phyloP scores from a whole-genome alignment of 1,284 basidiomycete genomes.

The Irpex lacteus region DNA sequence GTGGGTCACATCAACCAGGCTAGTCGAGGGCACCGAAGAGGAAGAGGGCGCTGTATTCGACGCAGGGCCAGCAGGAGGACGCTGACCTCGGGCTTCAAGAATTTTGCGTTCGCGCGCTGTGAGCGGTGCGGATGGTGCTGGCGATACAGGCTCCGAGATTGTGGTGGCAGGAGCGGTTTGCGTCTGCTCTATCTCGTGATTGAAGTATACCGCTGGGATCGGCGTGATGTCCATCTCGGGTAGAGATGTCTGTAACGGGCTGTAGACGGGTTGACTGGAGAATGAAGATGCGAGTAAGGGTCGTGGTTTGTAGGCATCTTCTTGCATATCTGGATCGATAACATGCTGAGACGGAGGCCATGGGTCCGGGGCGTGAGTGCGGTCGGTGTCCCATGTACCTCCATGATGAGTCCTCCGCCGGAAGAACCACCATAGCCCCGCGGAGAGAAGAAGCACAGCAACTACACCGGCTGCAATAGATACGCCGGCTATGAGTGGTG shows the following conservation, averaged over 20 bases:
- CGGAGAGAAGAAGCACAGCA: slow-evolving; percentile 4
- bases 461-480: slow-evolving; percentile 23
- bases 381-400: slow-evolving; percentile 13
- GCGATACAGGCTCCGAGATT: slow-evolving; percentile 15
- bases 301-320: neutral
- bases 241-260: neutral
- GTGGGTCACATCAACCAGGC: neutral
- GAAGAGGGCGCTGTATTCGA: neutral
- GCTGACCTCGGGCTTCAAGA: slow-evolving; percentile 7
- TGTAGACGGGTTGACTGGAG: neutral
- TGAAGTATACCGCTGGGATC: slow-evolving; percentile 9
- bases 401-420: slow-evolving; percentile 13
- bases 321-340: slow-evolving; percentile 16
- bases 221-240: slow-evolving; percentile 3
- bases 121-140: slow-evolving; percentile 14
- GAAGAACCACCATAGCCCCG: slow-evolving; percentile 16
- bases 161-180: neutral
- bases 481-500: slow-evolving; percentile 14
- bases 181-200: slow-evolving; percentile 7
- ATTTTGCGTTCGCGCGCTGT: slow-evolving; percentile 20
- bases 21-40: neutral
- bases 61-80: neutral
- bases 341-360: slow-evolving; percentile 10
- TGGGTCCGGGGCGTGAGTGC: slow-evolving; percentile 17
- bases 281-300: neutral